These are phyloP conservation scores for Pistacia vera DNA, from an alignment of 345 rosid species.

Conservation along the genomic window DNA sequence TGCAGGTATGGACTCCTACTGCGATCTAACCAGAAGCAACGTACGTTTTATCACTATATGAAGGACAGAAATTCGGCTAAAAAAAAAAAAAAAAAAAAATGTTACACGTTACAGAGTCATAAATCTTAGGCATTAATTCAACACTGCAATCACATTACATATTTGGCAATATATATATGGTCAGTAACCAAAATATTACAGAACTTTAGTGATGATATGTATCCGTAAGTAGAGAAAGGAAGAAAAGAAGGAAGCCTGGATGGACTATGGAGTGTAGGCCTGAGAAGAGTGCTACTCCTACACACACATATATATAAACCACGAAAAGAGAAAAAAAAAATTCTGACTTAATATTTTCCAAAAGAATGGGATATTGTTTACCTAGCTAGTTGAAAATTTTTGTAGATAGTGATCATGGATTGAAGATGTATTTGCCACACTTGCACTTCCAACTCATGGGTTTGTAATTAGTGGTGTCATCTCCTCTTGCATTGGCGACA, in stretches of 20 bases:
- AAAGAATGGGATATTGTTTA: background rate
- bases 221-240: background rate
- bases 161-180: background rate
- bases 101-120: no score
- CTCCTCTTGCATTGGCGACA: conserved; percentile 62
- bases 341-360: background rate
- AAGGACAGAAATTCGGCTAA: no score
- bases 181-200: background rate
- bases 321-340: no score
- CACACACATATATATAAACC: no score
- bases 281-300: no score
- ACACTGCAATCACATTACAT: background rate
- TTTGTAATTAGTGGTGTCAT: conserved; percentile 70
- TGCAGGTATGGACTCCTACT: background rate
- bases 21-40: background rate
- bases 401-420: conserved; percentile 46
- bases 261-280: no score
- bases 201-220: background rate
- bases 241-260: background rate
- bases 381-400: background rate
- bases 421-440: conserved; percentile 85
- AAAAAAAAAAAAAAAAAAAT: no score
- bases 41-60: background rate
- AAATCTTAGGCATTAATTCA: no score
- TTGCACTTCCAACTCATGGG: conserved; percentile 99